These are phyloP conservation scores for Starmerella khaoyaiensis DNA, from an alignment of 805 yeast species.

Conservation along the genomic window DNA sequence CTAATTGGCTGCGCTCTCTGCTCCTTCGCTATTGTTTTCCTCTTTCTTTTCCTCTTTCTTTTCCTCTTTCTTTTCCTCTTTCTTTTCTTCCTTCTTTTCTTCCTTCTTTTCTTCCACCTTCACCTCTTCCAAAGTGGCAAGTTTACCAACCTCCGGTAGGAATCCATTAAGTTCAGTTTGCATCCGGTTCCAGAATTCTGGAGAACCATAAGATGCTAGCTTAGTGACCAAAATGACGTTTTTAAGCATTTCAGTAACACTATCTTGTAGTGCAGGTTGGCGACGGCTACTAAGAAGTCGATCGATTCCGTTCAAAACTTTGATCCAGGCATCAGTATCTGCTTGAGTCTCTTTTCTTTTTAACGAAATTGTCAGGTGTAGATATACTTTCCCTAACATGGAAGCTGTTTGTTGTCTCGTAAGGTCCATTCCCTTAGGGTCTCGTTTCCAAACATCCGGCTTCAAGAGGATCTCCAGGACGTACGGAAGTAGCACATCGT, in stretches of 20 bases:
- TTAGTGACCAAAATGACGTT: conserved; percentile 32
- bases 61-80: not conserved
- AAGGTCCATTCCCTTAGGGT: conserved; percentile 45
- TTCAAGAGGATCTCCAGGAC: conserved; percentile 52
- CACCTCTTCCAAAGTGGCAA: conserved; percentile 14
- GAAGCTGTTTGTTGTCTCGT: conserved; percentile 59
- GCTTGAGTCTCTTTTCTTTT: conserved; percentile 21
- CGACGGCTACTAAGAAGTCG: conserved; percentile 31
- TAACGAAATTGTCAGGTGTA: conserved; percentile 33
- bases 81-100: not conserved
- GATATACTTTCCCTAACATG: conserved; percentile 51
- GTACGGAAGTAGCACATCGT: conserved; percentile 56
- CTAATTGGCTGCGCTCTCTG: not conserved
- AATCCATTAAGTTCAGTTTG: conserved; percentile 29
- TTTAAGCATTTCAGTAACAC: conserved; percentile 32
- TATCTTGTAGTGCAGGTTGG: conserved; percentile 29
- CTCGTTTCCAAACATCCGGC: conserved; percentile 50
- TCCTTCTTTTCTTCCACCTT: conserved; percentile 2
- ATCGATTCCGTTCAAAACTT: conserved; percentile 30
- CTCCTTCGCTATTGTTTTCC: not conserved
- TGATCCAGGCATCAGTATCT: conserved; percentile 28
- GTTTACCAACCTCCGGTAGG: conserved; percentile 27
- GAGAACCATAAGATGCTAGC: conserved; percentile 26
- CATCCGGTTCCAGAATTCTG: conserved; percentile 30
- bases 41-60: not conserved